phyloP scores from a whole-genome alignment of 768 basidiomycete species.

The Mycena galopus region DNA sequence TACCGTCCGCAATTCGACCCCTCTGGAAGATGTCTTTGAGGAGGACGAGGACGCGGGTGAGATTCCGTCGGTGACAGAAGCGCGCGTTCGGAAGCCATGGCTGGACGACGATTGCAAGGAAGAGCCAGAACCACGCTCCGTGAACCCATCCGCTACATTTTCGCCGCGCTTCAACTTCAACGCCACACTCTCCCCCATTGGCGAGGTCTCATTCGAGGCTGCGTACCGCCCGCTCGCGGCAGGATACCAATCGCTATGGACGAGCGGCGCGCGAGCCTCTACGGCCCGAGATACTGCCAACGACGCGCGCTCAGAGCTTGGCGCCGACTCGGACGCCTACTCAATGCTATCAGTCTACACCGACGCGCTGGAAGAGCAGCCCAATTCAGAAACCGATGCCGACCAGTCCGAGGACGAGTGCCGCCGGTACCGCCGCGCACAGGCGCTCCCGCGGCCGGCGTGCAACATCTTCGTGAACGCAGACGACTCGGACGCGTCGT shows the following conservation, averaged over 20 bases:
- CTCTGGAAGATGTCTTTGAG: slow-evolving; percentile 20
- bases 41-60: slow-evolving; percentile 33
- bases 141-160: not conserved
- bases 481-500: not conserved
- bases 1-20: not conserved
- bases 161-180: slow-evolving; percentile 16
- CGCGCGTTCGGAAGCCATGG: slow-evolving; percentile 24
- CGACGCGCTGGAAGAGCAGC: slow-evolving; percentile 27
- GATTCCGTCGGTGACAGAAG: slow-evolving; percentile 22
- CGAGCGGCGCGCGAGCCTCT: not conserved
- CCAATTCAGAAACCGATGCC: slow-evolving; percentile 11
- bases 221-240: slow-evolving; percentile 2
- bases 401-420: slow-evolving; percentile 21
- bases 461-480: slow-evolving; percentile 30
- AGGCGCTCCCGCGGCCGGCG: slow-evolving; percentile 25
- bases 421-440: slow-evolving; percentile 10
- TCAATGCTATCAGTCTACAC: slow-evolving; percentile 13
- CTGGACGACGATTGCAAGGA: slow-evolving; percentile 30
- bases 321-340: not conserved
- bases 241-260: slow-evolving; percentile 15
- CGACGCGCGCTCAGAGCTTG: not conserved
- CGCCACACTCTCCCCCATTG: slow-evolving; percentile 12
- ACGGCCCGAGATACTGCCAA: not conserved
- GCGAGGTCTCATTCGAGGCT: slow-evolving; percentile 7
- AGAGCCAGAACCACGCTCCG: not conserved